Conservation (phyloP, 1,284 basidiomycete genomes). For the Pseudomicrostroma phylloplanum region DNA sequence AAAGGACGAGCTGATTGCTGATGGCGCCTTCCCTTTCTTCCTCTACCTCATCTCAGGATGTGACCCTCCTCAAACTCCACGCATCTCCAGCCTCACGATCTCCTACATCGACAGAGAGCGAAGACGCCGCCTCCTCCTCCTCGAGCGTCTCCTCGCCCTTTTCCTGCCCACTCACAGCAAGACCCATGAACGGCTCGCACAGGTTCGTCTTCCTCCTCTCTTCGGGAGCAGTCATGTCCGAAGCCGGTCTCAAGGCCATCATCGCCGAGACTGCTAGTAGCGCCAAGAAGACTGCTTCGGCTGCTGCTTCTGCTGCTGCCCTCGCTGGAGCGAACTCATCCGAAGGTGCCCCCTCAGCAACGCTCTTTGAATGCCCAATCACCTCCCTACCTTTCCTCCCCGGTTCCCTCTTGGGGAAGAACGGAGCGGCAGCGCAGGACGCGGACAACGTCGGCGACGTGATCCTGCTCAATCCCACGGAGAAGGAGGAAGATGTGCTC, state of each 20-base stretch:
- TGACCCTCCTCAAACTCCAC: slow-evolving; percentile 27
- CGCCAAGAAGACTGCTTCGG: not conserved
- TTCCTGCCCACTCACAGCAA: slow-evolving; percentile 40
- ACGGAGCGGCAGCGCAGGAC: not conserved
- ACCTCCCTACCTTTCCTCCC: slow-evolving; percentile 30
- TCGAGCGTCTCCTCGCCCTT: slow-evolving; percentile 22
- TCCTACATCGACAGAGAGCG: slow-evolving; percentile 2
- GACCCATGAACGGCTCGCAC: slow-evolving; percentile 42
- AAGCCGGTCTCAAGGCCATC: slow-evolving; percentile 29
- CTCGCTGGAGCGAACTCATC: not conserved
- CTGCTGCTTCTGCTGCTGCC: slow-evolving; percentile 4
- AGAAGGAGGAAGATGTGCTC: slow-evolving; percentile 22
- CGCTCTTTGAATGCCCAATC: slow-evolving; percentile 24
- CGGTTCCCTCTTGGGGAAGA: slow-evolving; percentile 16
- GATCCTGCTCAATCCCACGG: slow-evolving; percentile 30
- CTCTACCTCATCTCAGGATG: slow-evolving; percentile 17
- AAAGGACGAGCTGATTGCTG: too few species aligned
- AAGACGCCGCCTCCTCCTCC: slow-evolving; percentile 7
- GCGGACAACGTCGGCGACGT: slow-evolving; percentile 16
- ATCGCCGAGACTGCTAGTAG: slow-evolving; percentile 6
- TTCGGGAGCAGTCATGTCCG: slow-evolving; percentile 42
- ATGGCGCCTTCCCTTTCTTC: not conserved
- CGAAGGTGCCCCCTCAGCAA: slow-evolving; percentile 2
- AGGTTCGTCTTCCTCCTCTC: slow-evolving; percentile 36
- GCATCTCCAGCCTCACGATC: slow-evolving; percentile 16